Evolutionary conservation across 2,329 filamentous ascomycete genomes (phyloP).

Genomic region (Exophiala aquamarina): DNA sequence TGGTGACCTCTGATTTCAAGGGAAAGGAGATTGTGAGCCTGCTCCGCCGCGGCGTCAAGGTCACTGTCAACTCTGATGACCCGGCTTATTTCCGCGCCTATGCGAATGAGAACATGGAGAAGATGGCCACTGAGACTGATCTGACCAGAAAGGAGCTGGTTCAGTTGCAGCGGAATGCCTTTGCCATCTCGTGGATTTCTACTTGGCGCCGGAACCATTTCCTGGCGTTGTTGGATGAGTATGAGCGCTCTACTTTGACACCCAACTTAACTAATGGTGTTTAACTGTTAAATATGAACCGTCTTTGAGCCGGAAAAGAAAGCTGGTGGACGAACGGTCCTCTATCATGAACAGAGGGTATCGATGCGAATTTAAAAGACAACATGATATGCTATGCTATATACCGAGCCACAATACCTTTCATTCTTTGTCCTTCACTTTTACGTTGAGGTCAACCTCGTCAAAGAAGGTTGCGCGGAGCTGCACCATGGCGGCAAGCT

Average conservation of each 20-base stretch:
- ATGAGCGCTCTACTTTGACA: slow-evolving; percentile 7
- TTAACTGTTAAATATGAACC: no score
- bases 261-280: no score
- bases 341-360: no score
- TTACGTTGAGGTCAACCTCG: slow-evolving; percentile 54
- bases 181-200: slow-evolving; percentile 26
- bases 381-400: no score
- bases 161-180: slow-evolving; percentile 26
- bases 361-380: no score
- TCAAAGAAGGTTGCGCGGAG: slow-evolving; percentile 73
- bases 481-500: slow-evolving; percentile 73
- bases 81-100: slow-evolving; percentile 29
- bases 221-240: slow-evolving; percentile 20
- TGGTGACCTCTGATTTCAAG: slow-evolving; percentile 26
- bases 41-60: slow-evolving; percentile 24
- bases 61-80: slow-evolving; percentile 28
- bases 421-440: neutral
- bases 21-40: slow-evolving; percentile 24
- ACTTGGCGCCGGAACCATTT: slow-evolving; percentile 24
- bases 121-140: slow-evolving; percentile 19
- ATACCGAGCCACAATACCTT: neutral
- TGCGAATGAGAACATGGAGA: slow-evolving; percentile 25
- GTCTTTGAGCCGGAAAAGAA: no score
- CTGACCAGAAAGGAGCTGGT: slow-evolving; percentile 24
- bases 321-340: no score